These are phyloP conservation scores for Caloboletus firmus DNA, from an alignment of 1,284 basidiomycete genomes.

Conservation along the genomic window DNA sequence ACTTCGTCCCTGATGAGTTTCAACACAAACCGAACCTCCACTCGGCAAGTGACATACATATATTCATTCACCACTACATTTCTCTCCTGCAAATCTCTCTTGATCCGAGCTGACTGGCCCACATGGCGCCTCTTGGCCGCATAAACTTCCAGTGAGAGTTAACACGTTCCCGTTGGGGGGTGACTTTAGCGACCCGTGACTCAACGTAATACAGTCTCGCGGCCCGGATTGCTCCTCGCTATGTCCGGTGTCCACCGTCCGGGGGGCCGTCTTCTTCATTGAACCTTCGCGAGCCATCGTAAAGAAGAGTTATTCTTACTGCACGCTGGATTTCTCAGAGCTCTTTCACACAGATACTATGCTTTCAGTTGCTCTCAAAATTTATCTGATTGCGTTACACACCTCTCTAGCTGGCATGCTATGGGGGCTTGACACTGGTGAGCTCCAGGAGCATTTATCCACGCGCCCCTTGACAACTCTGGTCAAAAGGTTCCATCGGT, in stretches of 20 bases:
- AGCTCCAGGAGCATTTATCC: neutral
- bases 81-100: neutral
- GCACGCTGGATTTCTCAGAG: neutral
- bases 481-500: slow-evolving; percentile 42
- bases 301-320: neutral
- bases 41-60: too few species aligned
- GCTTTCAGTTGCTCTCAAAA: slow-evolving; percentile 14
- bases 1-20: neutral
- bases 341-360: slow-evolving; percentile 5
- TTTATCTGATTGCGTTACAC: slow-evolving; percentile 31
- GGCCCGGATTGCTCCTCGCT: neutral
- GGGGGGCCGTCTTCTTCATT: neutral
- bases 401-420: slow-evolving; percentile 34
- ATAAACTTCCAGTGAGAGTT: neutral
- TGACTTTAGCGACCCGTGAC: too few species aligned
- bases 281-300: neutral
- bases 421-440: slow-evolving; percentile 36
- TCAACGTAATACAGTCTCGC: neutral
- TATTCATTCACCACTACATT: neutral
- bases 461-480: neutral
- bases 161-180: neutral
- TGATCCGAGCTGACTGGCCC: neutral
- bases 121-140: neutral
- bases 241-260: neutral
- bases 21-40: neutral